Conservation (phyloP, 371 early-diverging fungal species). For the Mucor racemosus region DNA sequence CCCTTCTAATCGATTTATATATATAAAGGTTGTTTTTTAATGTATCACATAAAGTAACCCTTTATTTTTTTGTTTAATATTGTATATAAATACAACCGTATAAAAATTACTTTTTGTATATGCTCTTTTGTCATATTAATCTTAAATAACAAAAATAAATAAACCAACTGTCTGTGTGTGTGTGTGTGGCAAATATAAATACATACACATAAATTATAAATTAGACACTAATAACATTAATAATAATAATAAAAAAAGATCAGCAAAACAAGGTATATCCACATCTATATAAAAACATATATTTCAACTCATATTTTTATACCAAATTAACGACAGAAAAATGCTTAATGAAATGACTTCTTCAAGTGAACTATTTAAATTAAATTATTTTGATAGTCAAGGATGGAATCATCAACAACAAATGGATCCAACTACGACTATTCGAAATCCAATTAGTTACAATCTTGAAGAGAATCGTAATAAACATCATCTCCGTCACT, state of each 20-base stretch:
- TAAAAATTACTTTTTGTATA: background rate
- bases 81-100: constrained; percentile 1
- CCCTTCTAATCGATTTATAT: constrained; percentile 4
- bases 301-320: background rate
- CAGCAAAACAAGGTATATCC: background rate
- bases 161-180: background rate
- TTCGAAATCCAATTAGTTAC: constrained; percentile 8
- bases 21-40: constrained; percentile 19
- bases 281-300: background rate
- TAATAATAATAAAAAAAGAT: background rate
- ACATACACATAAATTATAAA: background rate
- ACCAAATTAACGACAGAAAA: background rate
- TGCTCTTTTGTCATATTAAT: too few species aligned
- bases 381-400: constrained; percentile 17
- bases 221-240: constrained; percentile 4
- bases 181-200: constrained; percentile 5
- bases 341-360: constrained; percentile 1
- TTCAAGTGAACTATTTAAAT: constrained; percentile 14
- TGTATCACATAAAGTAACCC: constrained; percentile 19
- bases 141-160: too few species aligned
- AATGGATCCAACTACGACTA: constrained; percentile 1
- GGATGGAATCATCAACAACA: constrained; percentile 11
- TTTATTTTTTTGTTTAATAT: background rate
- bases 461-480: constrained; percentile 1
- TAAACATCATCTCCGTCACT: constrained; percentile 22